Base-by-base conservation (phyloP, 805 yeast species). In the Clavispora asparagi region DNA sequence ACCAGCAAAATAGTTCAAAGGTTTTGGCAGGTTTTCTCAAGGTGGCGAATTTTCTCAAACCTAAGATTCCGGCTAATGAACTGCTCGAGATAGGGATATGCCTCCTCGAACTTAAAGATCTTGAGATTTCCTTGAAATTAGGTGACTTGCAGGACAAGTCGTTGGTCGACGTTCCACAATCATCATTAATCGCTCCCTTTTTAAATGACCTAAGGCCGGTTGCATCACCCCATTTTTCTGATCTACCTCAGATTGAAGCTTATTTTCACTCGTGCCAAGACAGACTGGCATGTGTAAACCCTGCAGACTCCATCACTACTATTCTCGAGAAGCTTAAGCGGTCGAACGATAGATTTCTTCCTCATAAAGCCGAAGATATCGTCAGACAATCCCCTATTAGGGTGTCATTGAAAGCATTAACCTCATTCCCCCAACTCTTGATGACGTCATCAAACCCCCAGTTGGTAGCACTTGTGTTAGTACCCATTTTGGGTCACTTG, bases 21-120 rank as follows among this genome's bases (percentile, higher is more conserved):
- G 52, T 48, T 48, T 40, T 54, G n/a, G 38, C 40, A 1, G 58
- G 58, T 5, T 53, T 47, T 27, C 12, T 47, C 16, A 53, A 53
- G 23, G 44, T 54, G 4, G 48, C 51, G 6, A 43, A 38, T 28
- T 45, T 42, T 33, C 8, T 53, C 12, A 27, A 31, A 10, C 23
- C 31, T 13, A 51, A 49, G 23, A 23, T 29, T 3, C 44, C 46
- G 9, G 10, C 37, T 7, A 32, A 16, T 7, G 26, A 36, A 3
- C 8, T 26, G 1, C 30, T 53, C 27, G 23, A 28, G 7, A 7
- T 25, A 5, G 26, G 43, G 14, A 36, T 47, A 11, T 23, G 32
- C 1, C 45, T 51, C 2, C 41, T 52, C 9, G 32, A 32, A 13
- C 37, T 52, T 28, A 49, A 49, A 25, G 13, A 6, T 9, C 25